Base-by-base conservation (phyloP, 2,329 filamentous ascomycete genomes). In the Colletotrichum eleusines region DNA sequence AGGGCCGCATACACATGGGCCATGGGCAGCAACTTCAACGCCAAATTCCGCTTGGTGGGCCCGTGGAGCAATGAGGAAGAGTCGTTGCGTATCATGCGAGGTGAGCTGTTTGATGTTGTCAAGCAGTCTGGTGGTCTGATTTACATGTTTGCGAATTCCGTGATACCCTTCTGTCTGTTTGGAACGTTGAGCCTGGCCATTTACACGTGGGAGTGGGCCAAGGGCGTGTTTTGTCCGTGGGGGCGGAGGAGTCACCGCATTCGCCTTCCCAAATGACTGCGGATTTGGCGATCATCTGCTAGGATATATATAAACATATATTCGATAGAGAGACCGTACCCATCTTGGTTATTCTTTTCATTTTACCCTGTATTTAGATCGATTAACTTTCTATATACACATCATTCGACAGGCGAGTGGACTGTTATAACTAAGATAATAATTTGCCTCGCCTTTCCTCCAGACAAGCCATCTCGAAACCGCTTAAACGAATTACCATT, bases 21-120 rank as follows among this genome's bases (percentile, higher is more conserved):
- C 1, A 81, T 86, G 76, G 81, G 84, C 0, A 80, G 83, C 51
- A 85, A 85, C 75, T 84, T 86, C 74, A 86, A 85, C 66, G 76
- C 82, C 46, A 87, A 86, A 72, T 86, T 86, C 66, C 79, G 84
- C 8, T 73, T 86, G 5, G 75, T 82, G 0, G 84, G 84, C 0
- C 84, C 84, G 0, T 85, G 83, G 83, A 72, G 61, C 46, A 79
- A 78, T 73, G 79, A 83, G 31, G 73, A 76, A 0, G 75, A 75
- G 1, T 83, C 82, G 0, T 73, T 76, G 35, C 69, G 74, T 2
- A 79, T 85, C 35, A 84, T 85, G 81, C 73, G 76, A 20, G 78
- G 76, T 0, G 84, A 85, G 72, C 73, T 85, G 31, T 85, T 75
- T 63, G 73, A 75, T n/a, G 77, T 84, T 0, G 80, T 83, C 1